Evolutionary conservation across 208 protist genomes (phyloP).

Genomic region (Leishmania aethiopica): DNA sequence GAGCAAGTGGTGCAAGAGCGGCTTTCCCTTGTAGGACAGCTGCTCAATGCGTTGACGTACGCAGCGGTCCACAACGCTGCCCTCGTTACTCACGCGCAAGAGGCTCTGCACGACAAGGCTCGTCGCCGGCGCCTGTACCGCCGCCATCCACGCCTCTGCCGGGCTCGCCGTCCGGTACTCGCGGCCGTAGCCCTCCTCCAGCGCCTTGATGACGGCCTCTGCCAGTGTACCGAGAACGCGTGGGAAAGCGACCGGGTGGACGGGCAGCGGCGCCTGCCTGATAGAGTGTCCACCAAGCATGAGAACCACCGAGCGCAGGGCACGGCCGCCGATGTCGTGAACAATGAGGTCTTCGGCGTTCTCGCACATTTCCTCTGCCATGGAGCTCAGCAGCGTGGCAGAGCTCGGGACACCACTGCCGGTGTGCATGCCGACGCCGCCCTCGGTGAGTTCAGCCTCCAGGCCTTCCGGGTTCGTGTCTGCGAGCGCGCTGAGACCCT

Average conservation of each 20-base stretch:
- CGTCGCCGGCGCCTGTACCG: conserved; percentile 60
- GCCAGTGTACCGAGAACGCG: conserved; percentile 47
- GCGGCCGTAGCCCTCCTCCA: conserved; percentile 59
- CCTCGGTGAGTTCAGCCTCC: conserved; percentile 63
- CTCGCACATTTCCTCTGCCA: conserved; percentile 78
- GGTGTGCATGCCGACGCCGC: conserved; percentile 67
- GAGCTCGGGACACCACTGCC: conserved; percentile 84
- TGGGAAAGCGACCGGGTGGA: conserved; percentile 44
- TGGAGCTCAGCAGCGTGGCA: conserved; percentile 66
- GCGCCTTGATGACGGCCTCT: conserved; percentile 43
- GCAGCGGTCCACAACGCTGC: conserved; percentile 40
- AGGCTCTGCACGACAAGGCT: conserved; percentile 89
- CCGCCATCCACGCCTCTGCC: conserved; percentile 75
- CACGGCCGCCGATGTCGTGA: conserved; percentile 75
- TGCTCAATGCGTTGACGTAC: conserved; percentile 61
- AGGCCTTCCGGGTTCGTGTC: conserved; percentile 40
- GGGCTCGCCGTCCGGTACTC: conserved; percentile 36
- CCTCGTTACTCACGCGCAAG: conserved; percentile 66
- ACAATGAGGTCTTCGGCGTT: conserved; percentile 61
- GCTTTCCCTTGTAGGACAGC: conserved; percentile 44
- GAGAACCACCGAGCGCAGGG: conserved; percentile 77
- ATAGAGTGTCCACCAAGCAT: conserved; percentile 82
- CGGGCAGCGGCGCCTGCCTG: conserved; percentile 59
- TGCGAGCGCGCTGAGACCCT: conserved; percentile 62
- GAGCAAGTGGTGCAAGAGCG: conserved; percentile 66